phyloP scores from a whole-genome alignment of 1,139 yeast species.

The Lodderomyces jiufengensis region DNA sequence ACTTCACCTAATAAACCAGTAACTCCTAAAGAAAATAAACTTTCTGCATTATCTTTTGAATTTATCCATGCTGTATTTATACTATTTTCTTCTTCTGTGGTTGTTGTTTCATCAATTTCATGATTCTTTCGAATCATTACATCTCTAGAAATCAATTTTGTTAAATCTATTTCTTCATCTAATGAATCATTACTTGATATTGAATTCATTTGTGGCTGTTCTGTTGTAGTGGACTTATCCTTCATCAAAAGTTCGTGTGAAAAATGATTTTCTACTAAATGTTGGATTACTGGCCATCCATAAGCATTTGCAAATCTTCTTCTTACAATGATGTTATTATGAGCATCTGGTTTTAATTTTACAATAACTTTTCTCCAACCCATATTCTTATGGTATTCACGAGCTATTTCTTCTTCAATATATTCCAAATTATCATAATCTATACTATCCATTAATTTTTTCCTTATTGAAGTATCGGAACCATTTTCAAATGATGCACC shows the following conservation, averaged over 20 bases:
- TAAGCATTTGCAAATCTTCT: slow-evolving; percentile 89
- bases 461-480: slow-evolving; percentile 4
- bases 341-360: slow-evolving; percentile 87
- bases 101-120: slow-evolving; percentile 26
- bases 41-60: slow-evolving; percentile 42
- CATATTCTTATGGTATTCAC: slow-evolving; percentile 83
- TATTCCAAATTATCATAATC: slow-evolving; percentile 23
- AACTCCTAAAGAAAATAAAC: slow-evolving; percentile 64
- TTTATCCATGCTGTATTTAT: slow-evolving; percentile 47
- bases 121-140: slow-evolving; percentile 32
- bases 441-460: slow-evolving; percentile 18
- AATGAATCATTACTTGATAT: slow-evolving; percentile 18
- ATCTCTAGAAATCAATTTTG: slow-evolving; percentile 35
- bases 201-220: slow-evolving; percentile 1
- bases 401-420: slow-evolving; percentile 79
- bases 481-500: neutral
- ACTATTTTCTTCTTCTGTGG: slow-evolving; percentile 11
- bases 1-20: slow-evolving; percentile 66
- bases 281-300: slow-evolving; percentile 94
- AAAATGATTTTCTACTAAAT: slow-evolving; percentile 50
- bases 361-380: slow-evolving; percentile 92
- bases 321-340: slow-evolving; percentile 86
- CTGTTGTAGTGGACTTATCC: slow-evolving; percentile 4
- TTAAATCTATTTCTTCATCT: slow-evolving; percentile 28
- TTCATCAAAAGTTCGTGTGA: slow-evolving; percentile 11